Base-by-base conservation (phyloP, 1,139 yeast genomes). In the Kazachstania sp. region DNA sequence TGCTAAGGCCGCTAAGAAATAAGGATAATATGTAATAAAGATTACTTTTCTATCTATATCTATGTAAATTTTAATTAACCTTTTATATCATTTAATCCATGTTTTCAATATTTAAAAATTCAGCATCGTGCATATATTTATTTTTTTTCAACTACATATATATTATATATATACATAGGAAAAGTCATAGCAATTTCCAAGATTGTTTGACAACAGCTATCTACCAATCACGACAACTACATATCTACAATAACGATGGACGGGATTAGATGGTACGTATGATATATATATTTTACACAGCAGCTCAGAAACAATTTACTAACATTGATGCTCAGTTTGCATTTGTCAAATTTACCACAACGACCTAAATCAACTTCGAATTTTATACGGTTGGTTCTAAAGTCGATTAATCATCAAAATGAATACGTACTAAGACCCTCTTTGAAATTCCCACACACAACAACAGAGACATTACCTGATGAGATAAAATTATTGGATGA, bases 301-400 rank as follows among this genome's bases (percentile, higher is more conserved):
- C 11, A 15, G 36, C 3, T 19, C 13, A 13, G 11, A 19, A 1
- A 11, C n/a, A 11, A 18, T 32, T 30, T 38, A 44, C 46, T 44
- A 44, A 44, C 46, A 37, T 19, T 4, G 8, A 26, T n/a, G 7
- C 13, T 12, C 18, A 51, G 40, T 3, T 28, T 55, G 26, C 52
- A 61, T 47, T 29, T 61, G 30, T 49, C 50, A 7, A 61, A 60
- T 39, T 20, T 60, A 26, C 65, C 67, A 3, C 41, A 47, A 5
- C 52, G 65, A 36, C 66, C 66, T 8, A 50, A 50, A 23, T 55
- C 57, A 37, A 54, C 49, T 26, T 48, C 45, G 11, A 50, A 54
- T 29, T 60, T 49, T 46, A 54, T 47, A 9, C 51, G 54, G 34
- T 8, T 49, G 4, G 45, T 62, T 12, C 43, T 61, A 20, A 49